Base-by-base conservation (phyloP, 768 basidiomycete genomes). In the Trametes meyenii region DNA sequence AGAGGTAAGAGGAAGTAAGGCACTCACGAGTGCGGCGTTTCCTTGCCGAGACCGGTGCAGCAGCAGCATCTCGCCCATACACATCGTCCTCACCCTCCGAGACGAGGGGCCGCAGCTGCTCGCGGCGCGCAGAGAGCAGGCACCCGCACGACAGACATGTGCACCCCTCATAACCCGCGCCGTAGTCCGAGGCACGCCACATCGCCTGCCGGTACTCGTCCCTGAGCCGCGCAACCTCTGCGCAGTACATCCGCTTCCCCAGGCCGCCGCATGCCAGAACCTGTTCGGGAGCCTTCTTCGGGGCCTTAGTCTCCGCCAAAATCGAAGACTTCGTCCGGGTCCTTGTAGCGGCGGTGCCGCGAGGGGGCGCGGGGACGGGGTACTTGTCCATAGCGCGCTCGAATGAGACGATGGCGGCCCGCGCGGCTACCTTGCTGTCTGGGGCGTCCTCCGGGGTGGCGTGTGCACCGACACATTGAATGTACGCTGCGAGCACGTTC, bases 361-460 rank as follows among this genome's bases (percentile, higher is more conserved):
- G 46, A 14, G 35, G 13, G 35, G 36, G 5, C 5, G 62, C 2
- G 49, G 42, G 14, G 57, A 50, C 58, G 33, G 62, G 62, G 43
- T 63, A 63, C 52, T 63, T 63, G 62, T 63, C 62, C 62, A 63
- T 63, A 7, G 62, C 62, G 36, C 55, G 62, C 39, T 64, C 62
- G 39, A 64, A 64, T 19, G 87, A 88, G 75, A 95, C 94, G 67
- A 94, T 96, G 17, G 95, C 95, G 64, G 96, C 95, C 76, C 96
- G 94, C 17, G 95, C 94, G 70, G 98, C 96, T 79, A 97, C 95
- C 38, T 92, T 90, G 14, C 89, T 90, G 43, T 96, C 97, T 64
- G 96, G 96, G 76, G 97, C 91, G 53, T 50, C 61, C 11, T 55
- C 62, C n/a, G 62, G 53, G 87, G 90, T 72, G 92, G 88, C 69